phyloP scores from a whole-genome alignment of 495 filamentous ascomycete genomes.

The Trichoderma parareesei region DNA sequence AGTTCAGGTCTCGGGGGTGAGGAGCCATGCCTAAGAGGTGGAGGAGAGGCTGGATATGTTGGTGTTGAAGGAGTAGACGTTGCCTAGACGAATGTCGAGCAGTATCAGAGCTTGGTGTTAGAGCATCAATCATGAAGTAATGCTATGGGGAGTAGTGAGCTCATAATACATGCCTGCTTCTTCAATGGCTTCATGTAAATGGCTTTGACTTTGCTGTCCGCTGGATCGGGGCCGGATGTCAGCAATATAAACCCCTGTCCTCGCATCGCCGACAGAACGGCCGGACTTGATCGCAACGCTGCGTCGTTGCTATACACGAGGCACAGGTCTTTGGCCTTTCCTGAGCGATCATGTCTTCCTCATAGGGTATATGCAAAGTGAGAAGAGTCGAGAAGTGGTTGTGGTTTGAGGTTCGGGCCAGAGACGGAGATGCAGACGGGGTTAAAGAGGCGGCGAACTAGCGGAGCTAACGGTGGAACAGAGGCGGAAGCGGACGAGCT shows the following conservation, averaged over 20 bases:
- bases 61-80: background rate
- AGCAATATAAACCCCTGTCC: conserved; percentile 13
- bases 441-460: no score
- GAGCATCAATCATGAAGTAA: no score
- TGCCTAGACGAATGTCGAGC: background rate
- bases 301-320: conserved; percentile 17
- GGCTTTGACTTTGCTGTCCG: background rate
- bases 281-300: conserved; percentile 15
- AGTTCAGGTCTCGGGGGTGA: conserved; percentile 7
- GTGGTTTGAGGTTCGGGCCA: no score
- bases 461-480: no score
- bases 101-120: no score
- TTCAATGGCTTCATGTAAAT: background rate
- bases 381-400: no score
- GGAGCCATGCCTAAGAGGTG: background rate
- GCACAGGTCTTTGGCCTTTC: conserved; percentile 15
- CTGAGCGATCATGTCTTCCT: background rate
- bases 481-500: no score
- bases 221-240: conserved; percentile 6
- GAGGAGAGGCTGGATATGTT: background rate
- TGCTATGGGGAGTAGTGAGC: no score
- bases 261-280: conserved; percentile 18
- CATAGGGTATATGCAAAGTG: background rate
- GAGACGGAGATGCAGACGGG: no score
- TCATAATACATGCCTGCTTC: background rate